Percentiles rank a stretch among this genome's conserved stretches.
Evolutionary conservation across 2,329 filamentous ascomycete genomes (phyloP).

Genomic region (Trichoderma pleuroti): DNA sequence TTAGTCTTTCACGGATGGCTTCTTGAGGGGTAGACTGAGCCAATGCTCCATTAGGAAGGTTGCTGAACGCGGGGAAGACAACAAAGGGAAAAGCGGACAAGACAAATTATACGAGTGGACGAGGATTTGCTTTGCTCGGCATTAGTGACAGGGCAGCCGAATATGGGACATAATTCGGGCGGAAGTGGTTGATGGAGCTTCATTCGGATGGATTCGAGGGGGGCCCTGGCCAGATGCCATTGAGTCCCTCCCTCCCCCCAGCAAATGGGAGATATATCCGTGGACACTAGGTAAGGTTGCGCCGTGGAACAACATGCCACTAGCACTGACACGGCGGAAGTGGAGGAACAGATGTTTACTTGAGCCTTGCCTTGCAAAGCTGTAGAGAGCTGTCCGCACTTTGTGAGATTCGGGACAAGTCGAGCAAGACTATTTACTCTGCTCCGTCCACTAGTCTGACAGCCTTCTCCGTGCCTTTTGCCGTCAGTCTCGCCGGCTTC

Average conservation of each 20-base stretch:
- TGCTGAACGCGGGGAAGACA: neutral
- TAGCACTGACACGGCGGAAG: neutral
- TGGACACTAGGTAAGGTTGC: neutral
- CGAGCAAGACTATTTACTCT: neutral
- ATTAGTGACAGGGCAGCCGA: neutral
- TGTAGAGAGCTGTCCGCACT: neutral
- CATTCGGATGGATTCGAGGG: neutral
- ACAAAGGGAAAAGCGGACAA: neutral
- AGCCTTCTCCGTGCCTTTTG: neutral
- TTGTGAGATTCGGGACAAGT: neutral
- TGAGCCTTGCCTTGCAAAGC: neutral
- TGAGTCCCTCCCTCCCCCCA: neutral
- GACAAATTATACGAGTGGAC: neutral
- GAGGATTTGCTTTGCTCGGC: neutral
- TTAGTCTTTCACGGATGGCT: neutral
- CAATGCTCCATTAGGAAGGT: conserved; percentile 5
- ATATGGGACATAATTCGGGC: neutral
- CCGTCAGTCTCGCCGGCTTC: neutral
- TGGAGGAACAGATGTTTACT: neutral
- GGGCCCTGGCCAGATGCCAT: neutral
- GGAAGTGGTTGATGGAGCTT: neutral
- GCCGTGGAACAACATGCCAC: neutral
- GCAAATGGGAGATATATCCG: neutral
- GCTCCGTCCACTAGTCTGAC: neutral
- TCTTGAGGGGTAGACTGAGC: neutral